Percentiles rank a stretch among this genome's conserved stretches.
These are phyloP conservation scores for Gastrolobium villosum DNA, from an alignment of 306 rosid genomes.

Conservation along the genomic window DNA sequence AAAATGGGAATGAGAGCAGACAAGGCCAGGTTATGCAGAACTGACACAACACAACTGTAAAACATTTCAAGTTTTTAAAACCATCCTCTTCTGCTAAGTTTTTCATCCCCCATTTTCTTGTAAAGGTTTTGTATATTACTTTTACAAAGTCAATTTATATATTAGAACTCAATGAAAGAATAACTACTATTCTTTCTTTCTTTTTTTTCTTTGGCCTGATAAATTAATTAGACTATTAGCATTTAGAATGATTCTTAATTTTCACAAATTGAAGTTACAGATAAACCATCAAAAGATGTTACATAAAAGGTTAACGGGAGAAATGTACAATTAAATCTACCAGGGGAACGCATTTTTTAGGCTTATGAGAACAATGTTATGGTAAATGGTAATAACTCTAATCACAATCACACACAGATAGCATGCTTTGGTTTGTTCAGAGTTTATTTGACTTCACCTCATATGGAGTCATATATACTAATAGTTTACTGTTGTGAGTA, in stretches of 20 bases:
- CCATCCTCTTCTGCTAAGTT: neutral
- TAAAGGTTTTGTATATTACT: constrained; percentile 36
- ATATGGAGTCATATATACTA: too few species aligned
- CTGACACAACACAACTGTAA: constrained; percentile 7
- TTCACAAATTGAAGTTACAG: neutral
- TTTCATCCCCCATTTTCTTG: neutral
- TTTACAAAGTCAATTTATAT: neutral
- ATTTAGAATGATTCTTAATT: neutral
- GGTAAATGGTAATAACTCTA: too few species aligned
- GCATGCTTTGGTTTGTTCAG: too few species aligned
- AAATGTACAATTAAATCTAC: too few species aligned
- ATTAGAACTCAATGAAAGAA: constrained; percentile 15
- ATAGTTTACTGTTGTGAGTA: neutral
- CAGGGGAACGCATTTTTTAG: too few species aligned
- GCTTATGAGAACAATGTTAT: too few species aligned
- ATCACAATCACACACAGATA: too few species aligned
- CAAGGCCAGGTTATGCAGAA: constrained; percentile 62
- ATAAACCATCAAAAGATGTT: too few species aligned
- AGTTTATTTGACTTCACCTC: too few species aligned
- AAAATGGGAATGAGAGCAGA: constrained; percentile 53
- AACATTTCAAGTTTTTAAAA: constrained; percentile 24
- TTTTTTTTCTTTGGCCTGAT: neutral
- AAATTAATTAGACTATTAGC: neutral
- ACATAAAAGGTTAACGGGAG: too few species aligned
- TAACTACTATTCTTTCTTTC: neutral